Conservation (phyloP, 169 alveolate genomes). For the Eimeria praecox region DNA sequence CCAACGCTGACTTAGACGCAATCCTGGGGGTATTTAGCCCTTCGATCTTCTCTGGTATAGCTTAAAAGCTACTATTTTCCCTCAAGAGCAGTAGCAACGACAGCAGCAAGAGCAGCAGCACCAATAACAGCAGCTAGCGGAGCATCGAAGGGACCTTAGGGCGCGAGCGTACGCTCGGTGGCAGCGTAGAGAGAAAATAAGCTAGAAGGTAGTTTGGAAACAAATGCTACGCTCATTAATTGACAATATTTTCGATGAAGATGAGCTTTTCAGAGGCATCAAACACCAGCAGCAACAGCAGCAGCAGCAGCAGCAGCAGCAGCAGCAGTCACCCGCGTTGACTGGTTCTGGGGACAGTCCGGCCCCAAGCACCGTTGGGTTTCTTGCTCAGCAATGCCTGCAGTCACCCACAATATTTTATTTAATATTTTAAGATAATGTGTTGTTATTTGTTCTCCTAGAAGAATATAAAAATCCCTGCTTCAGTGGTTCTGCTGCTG, state of each 20-base stretch:
- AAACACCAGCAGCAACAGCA: not conserved
- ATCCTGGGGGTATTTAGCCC: not conserved
- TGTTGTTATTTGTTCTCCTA: not conserved
- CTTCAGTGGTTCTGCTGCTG: not conserved
- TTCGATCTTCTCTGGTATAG: too few species aligned
- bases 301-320: constrained; percentile 52
- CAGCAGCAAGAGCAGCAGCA: not conserved
- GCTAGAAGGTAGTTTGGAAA: not conserved
- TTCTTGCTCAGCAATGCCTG: not conserved
- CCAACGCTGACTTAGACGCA: not conserved
- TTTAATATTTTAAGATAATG: not conserved
- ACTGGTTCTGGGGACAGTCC: constrained; percentile 49
- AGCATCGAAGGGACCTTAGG: constrained; percentile 16
- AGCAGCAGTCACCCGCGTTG: constrained; percentile 20
- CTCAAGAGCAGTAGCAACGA: not conserved
- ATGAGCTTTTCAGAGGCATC: not conserved
- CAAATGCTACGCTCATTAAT: not conserved
- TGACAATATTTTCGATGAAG: not conserved
- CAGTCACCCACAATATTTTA: not conserved
- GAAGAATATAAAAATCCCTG: not conserved
- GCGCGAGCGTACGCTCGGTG: not conserved
- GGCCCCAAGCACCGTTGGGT: constrained; percentile 12
- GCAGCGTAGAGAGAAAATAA: not conserved
- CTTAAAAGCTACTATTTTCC: not conserved
- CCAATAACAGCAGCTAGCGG: constrained; percentile 21